Evolutionary conservation across 129 eudicot species (phyloP), one percentile per base, ranked within the genome.

Genomic region (Lactuca saligna): DNA sequence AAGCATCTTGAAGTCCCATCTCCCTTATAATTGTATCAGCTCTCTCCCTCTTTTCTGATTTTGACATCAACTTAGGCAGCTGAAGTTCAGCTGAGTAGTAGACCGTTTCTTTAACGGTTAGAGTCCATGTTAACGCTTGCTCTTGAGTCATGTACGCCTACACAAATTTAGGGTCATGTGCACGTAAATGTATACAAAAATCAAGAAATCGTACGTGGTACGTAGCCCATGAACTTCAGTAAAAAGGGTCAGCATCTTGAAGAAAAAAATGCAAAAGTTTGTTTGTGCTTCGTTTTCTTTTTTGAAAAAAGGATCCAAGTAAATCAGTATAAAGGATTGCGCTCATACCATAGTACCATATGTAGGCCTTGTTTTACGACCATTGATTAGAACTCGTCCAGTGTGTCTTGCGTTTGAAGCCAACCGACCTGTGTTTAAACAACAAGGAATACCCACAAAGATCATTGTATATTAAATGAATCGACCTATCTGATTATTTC

Each of bases 71-170:
- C 6, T 66, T 70, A 9, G 85, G 82, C 2, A 81, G 69, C 71
- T 75, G 85, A 39, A 81, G 75, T 29, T 76, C 71, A 17, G 81
- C 78, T 12, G 84, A 80, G 66, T 81, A 81, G 70, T 61, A 71
- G 3, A 81, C 81, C 3, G 75, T 72, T 76, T 81, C 81, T 55
- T 34, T 49, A 4, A 76, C 85, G 0, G 85, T 76, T 51, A 81
- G 66, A 8, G 51, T 46, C 51, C 51, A 46, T 39, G 85, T 81
- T 20, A 77, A 61, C 8, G 68, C 56, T 16, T 75, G 81, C 42
- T 81, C 85, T 81, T 81, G 85, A 33, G 81, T 81, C 57, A 81
- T 78, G 61, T 76, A 81, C 17, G 85, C 81, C 81, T 81, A 25
- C 7, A 25, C 2, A 38, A 58, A 20, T 34, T 35, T 35, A 17